Conservation (phyloP, 768 basidiomycete species). For the Floccularia luteovirens region DNA sequence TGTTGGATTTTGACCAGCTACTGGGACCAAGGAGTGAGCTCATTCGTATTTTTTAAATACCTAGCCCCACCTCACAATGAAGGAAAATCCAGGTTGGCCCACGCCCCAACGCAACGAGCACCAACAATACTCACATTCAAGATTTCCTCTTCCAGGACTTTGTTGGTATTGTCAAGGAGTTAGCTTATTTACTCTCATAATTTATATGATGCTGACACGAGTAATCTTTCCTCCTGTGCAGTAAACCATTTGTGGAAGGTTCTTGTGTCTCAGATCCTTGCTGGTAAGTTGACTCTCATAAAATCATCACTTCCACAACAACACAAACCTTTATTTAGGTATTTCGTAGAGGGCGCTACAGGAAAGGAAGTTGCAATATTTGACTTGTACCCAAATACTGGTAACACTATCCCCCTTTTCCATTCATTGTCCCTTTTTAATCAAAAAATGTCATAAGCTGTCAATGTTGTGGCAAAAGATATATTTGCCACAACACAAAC, state of each 20-base stretch:
- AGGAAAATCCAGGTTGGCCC: conserved; percentile 25
- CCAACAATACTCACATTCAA: conserved; percentile 47
- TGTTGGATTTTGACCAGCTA: conserved; percentile 29
- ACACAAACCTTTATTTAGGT: conserved; percentile 16
- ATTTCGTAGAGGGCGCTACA: conserved; percentile 42
- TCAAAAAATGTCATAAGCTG: conserved; percentile 20
- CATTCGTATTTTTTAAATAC: not conserved
- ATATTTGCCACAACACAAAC: conserved; percentile 40
- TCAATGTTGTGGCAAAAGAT: conserved; percentile 40
- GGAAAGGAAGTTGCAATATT: conserved; percentile 54
- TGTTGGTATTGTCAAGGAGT: conserved; percentile 43
- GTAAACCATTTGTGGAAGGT: conserved; percentile 46
- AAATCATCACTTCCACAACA: not conserved
- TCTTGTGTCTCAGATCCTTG: conserved; percentile 53
- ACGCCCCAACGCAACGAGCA: conserved; percentile 30
- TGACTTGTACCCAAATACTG: conserved; percentile 49
- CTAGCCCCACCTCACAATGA: not conserved
- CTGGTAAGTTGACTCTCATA: conserved; percentile 28
- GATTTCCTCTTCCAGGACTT: conserved; percentile 52
- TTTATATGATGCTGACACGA: not conserved
- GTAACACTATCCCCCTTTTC: conserved; percentile 17
- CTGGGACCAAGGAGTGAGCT: conserved; percentile 48
- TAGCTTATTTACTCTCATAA: conserved; percentile 3
- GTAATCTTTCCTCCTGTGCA: conserved; percentile 7
- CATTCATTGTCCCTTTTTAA: not conserved